A percentile compares a stretch with the other conserved stretches of the same genome.
Conservation (phyloP, 306 rosid genomes). For the Castanospermum australe region DNA sequence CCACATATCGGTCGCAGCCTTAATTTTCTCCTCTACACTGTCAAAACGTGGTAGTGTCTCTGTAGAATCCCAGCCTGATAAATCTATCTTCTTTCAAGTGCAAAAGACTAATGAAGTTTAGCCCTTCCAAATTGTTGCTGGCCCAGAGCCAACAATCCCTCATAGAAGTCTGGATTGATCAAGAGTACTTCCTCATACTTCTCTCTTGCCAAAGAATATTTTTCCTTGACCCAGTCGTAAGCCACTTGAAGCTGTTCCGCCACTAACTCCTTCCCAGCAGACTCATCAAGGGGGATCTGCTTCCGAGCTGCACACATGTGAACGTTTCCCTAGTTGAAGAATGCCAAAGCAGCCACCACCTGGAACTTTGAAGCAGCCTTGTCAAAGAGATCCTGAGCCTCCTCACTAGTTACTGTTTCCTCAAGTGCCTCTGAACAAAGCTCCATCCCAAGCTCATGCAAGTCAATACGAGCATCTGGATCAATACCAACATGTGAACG, state of each 20-base stretch:
- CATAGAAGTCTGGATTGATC: slow-evolving; percentile 93
- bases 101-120: slow-evolving; percentile 96
- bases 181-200: slow-evolving; percentile 87
- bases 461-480: slow-evolving; percentile 91
- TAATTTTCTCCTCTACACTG: slow-evolving; percentile 94
- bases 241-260: slow-evolving; percentile 85
- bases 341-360: slow-evolving; percentile 98
- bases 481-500: slow-evolving; percentile 96
- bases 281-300: slow-evolving; percentile 87
- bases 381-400: slow-evolving; percentile 86
- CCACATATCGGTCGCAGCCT: slow-evolving; percentile 96
- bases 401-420: slow-evolving; percentile 94
- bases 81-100: slow-evolving; percentile 88
- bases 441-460: slow-evolving; percentile 99
- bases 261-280: slow-evolving; percentile 74
- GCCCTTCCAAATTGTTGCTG: slow-evolving; percentile 98
- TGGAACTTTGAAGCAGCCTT: slow-evolving; percentile 96
- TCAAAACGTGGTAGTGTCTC: slow-evolving; percentile 77
- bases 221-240: slow-evolving; percentile 95
- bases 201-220: slow-evolving; percentile 81
- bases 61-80: slow-evolving; percentile 67
- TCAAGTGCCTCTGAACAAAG: slow-evolving; percentile 98
- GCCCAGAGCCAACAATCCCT: slow-evolving; percentile 89
- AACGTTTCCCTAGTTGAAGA: slow-evolving; percentile 97
- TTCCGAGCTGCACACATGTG: slow-evolving; percentile 97